A percentile compares a stretch with the other conserved stretches of the same genome.
phyloP scores from a whole-genome alignment of 164 flowering plant genomes.

The Amborella trichopoda region DNA sequence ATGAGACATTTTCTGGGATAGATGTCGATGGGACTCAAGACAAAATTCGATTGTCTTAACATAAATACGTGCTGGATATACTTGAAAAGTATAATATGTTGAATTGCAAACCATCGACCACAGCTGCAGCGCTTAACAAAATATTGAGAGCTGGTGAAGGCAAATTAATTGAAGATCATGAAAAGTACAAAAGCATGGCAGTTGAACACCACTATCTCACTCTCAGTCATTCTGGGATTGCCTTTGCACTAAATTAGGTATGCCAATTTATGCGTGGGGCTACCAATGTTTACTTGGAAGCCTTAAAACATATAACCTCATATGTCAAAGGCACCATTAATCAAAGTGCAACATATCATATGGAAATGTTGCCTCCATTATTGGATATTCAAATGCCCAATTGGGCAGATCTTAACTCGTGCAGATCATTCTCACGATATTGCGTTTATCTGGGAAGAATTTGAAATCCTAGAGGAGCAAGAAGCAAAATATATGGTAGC shows the following conservation, averaged over 20 bases:
- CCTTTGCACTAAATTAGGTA: neutral
- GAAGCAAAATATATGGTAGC: no score
- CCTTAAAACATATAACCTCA: neutral
- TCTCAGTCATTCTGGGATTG: neutral
- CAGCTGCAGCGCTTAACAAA: no score
- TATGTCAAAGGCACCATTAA: constrained; percentile 1
- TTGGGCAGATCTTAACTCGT: no score
- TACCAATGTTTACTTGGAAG: neutral
- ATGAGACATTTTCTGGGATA: neutral
- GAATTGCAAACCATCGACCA: neutral
- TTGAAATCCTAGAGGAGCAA: no score
- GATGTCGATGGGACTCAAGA: neutral
- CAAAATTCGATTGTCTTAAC: neutral
- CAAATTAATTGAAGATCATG: neutral
- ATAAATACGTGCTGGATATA: neutral
- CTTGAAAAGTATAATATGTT: neutral
- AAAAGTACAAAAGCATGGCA: neutral
- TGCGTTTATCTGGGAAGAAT: no score
- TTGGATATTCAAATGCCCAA: no score
- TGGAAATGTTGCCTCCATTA: no score
- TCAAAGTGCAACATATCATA: no score
- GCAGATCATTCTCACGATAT: no score
- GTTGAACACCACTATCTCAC: neutral
- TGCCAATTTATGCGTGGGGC: neutral
- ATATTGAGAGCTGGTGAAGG: neutral